Conservation (phyloP, 371 early-diverging fungal genomes). For the Mortierella sp. region DNA sequence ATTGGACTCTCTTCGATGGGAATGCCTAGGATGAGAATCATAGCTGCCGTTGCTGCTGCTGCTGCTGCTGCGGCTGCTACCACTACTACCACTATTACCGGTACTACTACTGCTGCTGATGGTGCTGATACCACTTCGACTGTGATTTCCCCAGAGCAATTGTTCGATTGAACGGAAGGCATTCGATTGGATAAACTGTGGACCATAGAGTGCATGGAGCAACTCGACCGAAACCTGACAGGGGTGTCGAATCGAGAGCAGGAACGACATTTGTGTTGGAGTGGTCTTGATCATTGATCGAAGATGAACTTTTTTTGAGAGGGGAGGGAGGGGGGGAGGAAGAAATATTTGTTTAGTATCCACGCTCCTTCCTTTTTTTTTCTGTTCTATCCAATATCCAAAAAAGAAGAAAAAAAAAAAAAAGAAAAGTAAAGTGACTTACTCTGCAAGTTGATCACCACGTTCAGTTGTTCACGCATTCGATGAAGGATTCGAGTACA, state of each 20-base stretch:
- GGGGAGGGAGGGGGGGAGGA: not conserved
- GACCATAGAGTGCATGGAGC: constrained; percentile 19
- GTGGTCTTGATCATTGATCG: constrained; percentile 17
- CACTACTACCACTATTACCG: too few relatives aligned
- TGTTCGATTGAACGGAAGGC: constrained; percentile 26
- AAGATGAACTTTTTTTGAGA: constrained; percentile 2
- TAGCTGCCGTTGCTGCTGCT: too few relatives aligned
- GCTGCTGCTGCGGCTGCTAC: too few relatives aligned
- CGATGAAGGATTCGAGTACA: constrained; percentile 23
- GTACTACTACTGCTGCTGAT: not conserved
- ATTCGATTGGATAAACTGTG: constrained; percentile 19
- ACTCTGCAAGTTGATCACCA: constrained; percentile 25
- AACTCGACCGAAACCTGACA: constrained; percentile 28
- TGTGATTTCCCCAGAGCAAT: constrained; percentile 15
- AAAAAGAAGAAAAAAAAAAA: too few relatives aligned
- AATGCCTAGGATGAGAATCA: too few relatives aligned
- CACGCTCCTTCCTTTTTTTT: too few relatives aligned
- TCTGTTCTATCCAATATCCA: too few relatives aligned
- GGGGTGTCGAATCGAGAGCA: constrained; percentile 26
- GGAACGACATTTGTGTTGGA: constrained; percentile 18
- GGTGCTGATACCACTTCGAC: not conserved
- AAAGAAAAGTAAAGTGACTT: not conserved
- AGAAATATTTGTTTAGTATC: too few relatives aligned
- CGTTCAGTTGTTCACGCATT: constrained; percentile 28
- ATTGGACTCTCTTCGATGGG: too few relatives aligned